Evolutionary conservation across 305 asterid species (phyloP), one percentile per base, ranked within the genome.

Genomic region (Rubia tinctorum): DNA sequence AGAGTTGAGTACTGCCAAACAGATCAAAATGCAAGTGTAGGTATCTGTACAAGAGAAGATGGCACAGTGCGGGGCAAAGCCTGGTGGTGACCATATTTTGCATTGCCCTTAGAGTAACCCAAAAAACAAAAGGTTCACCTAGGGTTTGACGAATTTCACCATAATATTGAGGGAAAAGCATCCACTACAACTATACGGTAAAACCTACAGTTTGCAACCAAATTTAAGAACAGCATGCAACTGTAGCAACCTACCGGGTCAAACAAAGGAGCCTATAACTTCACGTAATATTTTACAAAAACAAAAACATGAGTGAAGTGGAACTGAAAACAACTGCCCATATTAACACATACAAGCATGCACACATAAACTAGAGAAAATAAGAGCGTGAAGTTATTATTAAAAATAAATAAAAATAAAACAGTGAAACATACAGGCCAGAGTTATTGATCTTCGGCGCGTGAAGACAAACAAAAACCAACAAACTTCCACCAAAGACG

Each of bases 401-500:
- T 9, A 34, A 2, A 61, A 22, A 61, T 27, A 27, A 27, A 59
- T 5, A 37, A 51, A 5, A 8, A 34, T 22, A 18, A 30, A 8
- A 53, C 40, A 71, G 67, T 40, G 37, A 55, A 42, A 66, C 80
- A 17, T 49, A 76, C 80, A 76, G 17, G 68, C 55, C 8, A 65
- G 58, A 65, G 72, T 71, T 40, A 40, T 66, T 13, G 73, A 62
- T 18, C 70, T 42, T 60, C 73, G 39, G 68, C 69, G n/a, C 22
- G 49, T 18, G 60, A 53, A 25, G 37, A 22, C 43, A n/a, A 69
- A 30, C 55, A 49, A 30, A 64, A 64, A 34, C 11, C 15, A 11
- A 42, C 7, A 10, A 70, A 70, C 40, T 59, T 7, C 8, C 37
- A 20, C 18, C 9, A 58, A 42, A 12, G 25, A 15, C 11, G 8